Evolutionary conservation across 495 filamentous ascomycete genomes (phyloP).

Genomic region (Massariosphaeria phaeospora): DNA sequence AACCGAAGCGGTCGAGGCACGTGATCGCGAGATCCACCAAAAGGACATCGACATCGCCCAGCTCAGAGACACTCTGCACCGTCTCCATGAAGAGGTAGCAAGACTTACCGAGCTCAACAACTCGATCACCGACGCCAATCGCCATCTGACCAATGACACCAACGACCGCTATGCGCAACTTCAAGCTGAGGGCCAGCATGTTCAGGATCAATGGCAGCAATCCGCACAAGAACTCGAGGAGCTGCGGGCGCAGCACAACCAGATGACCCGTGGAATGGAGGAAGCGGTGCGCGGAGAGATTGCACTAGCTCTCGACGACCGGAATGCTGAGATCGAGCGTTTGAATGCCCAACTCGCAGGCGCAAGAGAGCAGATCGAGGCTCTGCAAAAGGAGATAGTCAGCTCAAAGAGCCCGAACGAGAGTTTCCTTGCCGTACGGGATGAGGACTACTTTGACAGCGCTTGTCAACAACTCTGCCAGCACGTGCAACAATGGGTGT

Average conservation of each 20-base stretch:
- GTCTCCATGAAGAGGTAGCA: constrained; percentile 70
- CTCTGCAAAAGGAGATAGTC: constrained; percentile 78
- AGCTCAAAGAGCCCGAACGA: constrained; percentile 54
- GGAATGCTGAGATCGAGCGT: constrained; percentile 71
- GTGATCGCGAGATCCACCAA: constrained; percentile 53
- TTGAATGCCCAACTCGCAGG: constrained; percentile 72
- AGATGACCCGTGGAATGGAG: constrained; percentile 61
- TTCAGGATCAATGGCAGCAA: constrained; percentile 46
- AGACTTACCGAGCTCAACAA: constrained; percentile 72
- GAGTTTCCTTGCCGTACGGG: constrained; percentile 68
- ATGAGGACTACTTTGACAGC: constrained; percentile 90
- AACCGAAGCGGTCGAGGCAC: constrained; percentile 52
- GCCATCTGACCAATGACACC: constrained; percentile 58
- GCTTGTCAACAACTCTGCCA: constrained; percentile 91
- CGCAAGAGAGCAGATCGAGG: constrained; percentile 70
- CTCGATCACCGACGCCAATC: constrained; percentile 64
- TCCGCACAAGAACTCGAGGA: constrained; percentile 58
- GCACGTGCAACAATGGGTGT: constrained; percentile 91
- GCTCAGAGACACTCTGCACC: constrained; percentile 68
- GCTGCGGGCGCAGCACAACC: constrained; percentile 53
- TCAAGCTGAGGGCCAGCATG: constrained; percentile 50
- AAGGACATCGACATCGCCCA: constrained; percentile 75
- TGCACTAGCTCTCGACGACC: constrained; percentile 57
- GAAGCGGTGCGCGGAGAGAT: constrained; percentile 58
- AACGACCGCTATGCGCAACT: constrained; percentile 57